phyloP scores from a whole-genome alignment of 495 filamentous ascomycete species.

The Neurospora sp. region DNA sequence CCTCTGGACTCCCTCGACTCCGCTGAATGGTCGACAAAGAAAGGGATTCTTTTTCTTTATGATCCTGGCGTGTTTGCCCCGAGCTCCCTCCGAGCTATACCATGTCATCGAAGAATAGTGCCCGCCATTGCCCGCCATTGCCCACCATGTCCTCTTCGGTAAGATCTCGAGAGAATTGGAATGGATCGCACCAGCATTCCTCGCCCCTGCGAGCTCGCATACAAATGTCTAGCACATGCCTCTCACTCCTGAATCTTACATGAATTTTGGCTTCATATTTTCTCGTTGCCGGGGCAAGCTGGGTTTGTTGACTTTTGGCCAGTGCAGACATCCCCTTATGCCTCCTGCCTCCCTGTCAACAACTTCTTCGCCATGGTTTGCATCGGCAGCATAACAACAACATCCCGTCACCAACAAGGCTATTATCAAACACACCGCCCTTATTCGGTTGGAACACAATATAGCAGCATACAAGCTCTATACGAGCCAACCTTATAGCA shows the following conservation, averaged over 20 bases:
- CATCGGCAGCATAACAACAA: neutral
- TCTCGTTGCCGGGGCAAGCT: constrained; percentile 18
- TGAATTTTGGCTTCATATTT: constrained; percentile 10
- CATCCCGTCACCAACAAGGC: neutral
- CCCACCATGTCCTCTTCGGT: neutral
- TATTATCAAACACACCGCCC: neutral
- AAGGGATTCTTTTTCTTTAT: neutral
- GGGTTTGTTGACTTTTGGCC: constrained; percentile 18
- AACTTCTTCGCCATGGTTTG: neutral
- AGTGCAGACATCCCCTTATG: neutral
- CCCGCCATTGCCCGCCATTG: neutral
- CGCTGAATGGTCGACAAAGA: neutral
- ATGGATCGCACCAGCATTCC: neutral
- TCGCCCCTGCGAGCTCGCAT: constrained; percentile 2
- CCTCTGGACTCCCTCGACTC: neutral
- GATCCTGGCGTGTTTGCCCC: neutral
- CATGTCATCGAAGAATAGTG: neutral
- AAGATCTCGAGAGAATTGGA: neutral
- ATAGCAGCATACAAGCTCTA: neutral
- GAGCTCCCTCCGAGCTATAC: neutral
- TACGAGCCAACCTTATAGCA: neutral
- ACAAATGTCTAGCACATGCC: constrained; percentile 23
- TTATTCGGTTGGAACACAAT: neutral
- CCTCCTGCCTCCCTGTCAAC: neutral
- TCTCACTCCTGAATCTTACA: neutral